Evolutionary conservation across 2,329 filamentous ascomycete species (phyloP), one percentile per base, ranked within the genome.

Genomic region (Trichoderma sp.): DNA sequence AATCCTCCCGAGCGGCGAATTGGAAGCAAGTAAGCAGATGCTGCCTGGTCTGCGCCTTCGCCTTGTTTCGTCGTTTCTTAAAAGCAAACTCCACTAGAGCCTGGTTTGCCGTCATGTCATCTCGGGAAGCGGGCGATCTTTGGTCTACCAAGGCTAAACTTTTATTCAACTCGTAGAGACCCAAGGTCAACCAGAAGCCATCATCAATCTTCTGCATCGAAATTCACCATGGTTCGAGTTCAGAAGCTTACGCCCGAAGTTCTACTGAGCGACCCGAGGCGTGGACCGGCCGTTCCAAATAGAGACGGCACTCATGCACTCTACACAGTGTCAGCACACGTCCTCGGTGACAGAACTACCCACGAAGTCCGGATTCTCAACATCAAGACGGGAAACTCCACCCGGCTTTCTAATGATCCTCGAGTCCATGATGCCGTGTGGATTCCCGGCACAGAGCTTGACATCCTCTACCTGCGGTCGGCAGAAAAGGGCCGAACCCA

Each of bases 241-340:
- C 70, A 76, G 23, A 77, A 78, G 39, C 75, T 82, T 71, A 81
- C 79, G 17, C 77, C 80, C 12, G 79, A 82, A 73, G 69, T 74
- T 5, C 74, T 82, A 57, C 74, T 81, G 57, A 76, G 73, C 39
- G 75, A 75, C 4, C 79, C 80, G 47, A 76, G 76, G 34, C 76
- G 79, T 36, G 75, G 76, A 26, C 72, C 77, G n/a, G 81, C 80
- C 1, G 78, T 85, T 7, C 81, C 82, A 9, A 83, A 81, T 69
- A 76, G 80, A 26, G 80, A 81, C 70, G 82, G 84, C 68, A 79
- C 82, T 5, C 79, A 81, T 13, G 79, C 82, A 8, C 76, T 86
- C 53, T 82, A 82, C 75, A 82, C 82, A 20, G 75, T 85, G 59
- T 79, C 81, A 6, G 79, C 79, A 30, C 80, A 85, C 72, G 75